Evolutionary conservation across 495 filamentous ascomycete species (phyloP).

Genomic region (Melanomma pulvis-pyrius): DNA sequence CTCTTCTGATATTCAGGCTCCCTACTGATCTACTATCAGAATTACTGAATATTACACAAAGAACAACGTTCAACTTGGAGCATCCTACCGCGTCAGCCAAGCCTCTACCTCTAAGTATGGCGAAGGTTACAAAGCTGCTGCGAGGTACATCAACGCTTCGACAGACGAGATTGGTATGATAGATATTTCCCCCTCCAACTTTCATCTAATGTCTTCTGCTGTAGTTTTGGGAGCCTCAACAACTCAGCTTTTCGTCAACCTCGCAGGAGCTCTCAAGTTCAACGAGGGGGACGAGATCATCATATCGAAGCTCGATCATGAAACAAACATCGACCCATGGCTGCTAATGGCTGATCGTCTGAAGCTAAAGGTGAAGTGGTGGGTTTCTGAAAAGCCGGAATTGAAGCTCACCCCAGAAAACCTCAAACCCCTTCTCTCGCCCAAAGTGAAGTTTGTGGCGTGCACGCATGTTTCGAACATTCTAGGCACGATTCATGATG

Average conservation of each 20-base stretch:
- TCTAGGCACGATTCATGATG: slow-evolving; percentile 67
- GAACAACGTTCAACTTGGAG: slow-evolving; percentile 74
- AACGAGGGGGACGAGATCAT: slow-evolving; percentile 64
- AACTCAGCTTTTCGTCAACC: slow-evolving; percentile 73
- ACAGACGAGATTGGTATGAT: slow-evolving; percentile 61
- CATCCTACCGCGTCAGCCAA: slow-evolving; percentile 60
- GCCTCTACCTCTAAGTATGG: slow-evolving; percentile 58
- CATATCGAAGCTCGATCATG: slow-evolving; percentile 69
- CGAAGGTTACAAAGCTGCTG: slow-evolving; percentile 61
- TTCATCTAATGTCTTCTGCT: background rate
- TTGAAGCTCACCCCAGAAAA: slow-evolving; percentile 57
- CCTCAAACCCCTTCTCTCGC: slow-evolving; percentile 57
- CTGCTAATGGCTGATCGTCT: slow-evolving; percentile 60
- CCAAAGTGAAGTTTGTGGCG: slow-evolving; percentile 64
- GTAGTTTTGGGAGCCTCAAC: slow-evolving; percentile 67
- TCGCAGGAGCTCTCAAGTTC: slow-evolving; percentile 63
- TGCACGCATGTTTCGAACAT: slow-evolving; percentile 74
- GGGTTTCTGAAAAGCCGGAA: slow-evolving; percentile 52
- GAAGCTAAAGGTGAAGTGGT: slow-evolving; percentile 67
- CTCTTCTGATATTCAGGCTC: background rate
- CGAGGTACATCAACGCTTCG: slow-evolving; percentile 67
- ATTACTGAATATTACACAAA: slow-evolving; percentile 65
- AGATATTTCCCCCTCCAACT: background rate
- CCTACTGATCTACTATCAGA: slow-evolving; percentile 43
- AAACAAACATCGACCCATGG: slow-evolving; percentile 73